Evolutionary conservation across 2,329 filamentous ascomycete genomes (phyloP).

Genomic region (Cordyceps cicadae): DNA sequence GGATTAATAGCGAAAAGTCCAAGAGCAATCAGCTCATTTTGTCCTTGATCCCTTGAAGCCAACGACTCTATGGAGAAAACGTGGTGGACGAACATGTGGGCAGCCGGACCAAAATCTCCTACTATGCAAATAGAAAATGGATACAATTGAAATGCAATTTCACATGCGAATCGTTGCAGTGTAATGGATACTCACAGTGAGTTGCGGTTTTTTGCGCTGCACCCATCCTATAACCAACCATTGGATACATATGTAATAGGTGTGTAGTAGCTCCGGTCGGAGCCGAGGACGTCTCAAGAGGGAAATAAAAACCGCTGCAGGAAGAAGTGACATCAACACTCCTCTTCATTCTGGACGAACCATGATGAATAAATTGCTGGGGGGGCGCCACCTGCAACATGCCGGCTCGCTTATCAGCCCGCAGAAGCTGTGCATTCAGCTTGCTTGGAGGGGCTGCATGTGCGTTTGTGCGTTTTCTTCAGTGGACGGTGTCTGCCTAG

Average conservation of each 20-base stretch:
- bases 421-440: too few species aligned
- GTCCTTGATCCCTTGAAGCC: neutral
- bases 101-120: neutral
- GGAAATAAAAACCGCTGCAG: neutral
- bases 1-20: neutral
- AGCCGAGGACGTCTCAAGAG: neutral
- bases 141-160: neutral
- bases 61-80: neutral
- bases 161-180: neutral
- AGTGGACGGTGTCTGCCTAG: too few species aligned
- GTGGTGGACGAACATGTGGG: neutral
- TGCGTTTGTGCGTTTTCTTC: too few species aligned
- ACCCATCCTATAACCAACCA: neutral
- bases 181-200: neutral
- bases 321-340: neutral
- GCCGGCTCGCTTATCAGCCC: too few species aligned
- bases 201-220: neutral
- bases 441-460: too few species aligned
- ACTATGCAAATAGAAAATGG: neutral
- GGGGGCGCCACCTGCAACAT: too few species aligned
- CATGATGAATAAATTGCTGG: too few species aligned
- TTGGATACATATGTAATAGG: too few species aligned
- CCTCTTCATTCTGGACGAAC: too few species aligned
- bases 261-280: neutral
- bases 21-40: neutral